These are phyloP conservation scores for Ophiosphaerella herpotricha DNA, from an alignment of 2,329 filamentous ascomycete species.

Conservation along the genomic window DNA sequence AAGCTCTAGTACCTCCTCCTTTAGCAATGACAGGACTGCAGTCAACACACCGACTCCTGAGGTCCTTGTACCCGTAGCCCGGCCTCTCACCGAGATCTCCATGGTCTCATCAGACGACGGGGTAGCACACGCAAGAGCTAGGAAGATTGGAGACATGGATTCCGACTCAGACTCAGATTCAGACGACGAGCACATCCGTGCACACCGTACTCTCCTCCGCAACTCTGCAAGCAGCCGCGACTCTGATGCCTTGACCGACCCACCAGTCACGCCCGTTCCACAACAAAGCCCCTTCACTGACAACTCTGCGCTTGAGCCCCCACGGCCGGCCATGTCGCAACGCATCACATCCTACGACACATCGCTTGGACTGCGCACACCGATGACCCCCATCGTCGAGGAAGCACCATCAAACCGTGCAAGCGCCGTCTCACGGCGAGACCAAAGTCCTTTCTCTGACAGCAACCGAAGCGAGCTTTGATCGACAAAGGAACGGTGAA, in stretches of 20 bases:
- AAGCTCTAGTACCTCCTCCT: conserved; percentile 27
- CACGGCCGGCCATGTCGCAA: conserved; percentile 30
- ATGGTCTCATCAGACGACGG: conserved; percentile 39
- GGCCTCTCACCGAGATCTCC: conserved; percentile 40
- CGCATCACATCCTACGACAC: conserved; percentile 38
- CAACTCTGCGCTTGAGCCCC: conserved; percentile 26
- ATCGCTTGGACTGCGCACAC: conserved; percentile 32
- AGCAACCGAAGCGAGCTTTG: conserved; percentile 36
- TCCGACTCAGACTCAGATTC: conserved; percentile 38
- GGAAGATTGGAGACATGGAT: conserved; percentile 26
- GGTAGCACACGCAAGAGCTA: conserved; percentile 38
- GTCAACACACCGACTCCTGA: conserved; percentile 31
- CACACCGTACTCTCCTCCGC: conserved; percentile 36
- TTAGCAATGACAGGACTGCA: conserved; percentile 24
- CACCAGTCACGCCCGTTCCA: conserved; percentile 42
- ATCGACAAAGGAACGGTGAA: background rate
- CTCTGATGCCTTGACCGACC: conserved; percentile 38
- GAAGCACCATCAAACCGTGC: conserved; percentile 49
- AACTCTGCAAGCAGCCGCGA: conserved; percentile 28
- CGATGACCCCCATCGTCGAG: conserved; percentile 53
- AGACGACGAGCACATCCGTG: conserved; percentile 41
- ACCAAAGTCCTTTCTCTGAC: conserved; percentile 43
- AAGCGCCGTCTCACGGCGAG: conserved; percentile 33
- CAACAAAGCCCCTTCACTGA: conserved; percentile 43
- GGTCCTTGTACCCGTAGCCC: conserved; percentile 25